Base-by-base conservation (phyloP, 306 rosid species). In the Parietaria judaica region DNA sequence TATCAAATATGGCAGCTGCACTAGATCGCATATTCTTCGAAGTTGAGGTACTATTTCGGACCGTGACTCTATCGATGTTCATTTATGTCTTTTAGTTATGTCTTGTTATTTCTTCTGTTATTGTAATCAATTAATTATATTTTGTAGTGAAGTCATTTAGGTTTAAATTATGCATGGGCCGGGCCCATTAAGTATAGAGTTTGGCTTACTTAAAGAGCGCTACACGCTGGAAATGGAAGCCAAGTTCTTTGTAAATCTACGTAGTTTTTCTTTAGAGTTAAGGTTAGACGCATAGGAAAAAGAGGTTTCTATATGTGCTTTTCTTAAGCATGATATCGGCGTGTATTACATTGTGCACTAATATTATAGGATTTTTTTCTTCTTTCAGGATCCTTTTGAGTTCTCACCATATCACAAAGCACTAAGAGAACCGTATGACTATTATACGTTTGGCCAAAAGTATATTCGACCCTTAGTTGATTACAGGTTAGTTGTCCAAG, bases 351-450 rank as follows among this genome's bases (percentile, higher is more conserved):
- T 62, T 54, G 14, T 60, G 61, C 60, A 58, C 2, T 67, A 14
- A 9, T 14, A 46, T 70, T 72, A 45, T 49, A 44, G 34, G 64
- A 44, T 53, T 13, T n/a, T 60, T 59, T 51, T 53, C 17, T 67
- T 79, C 59, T 76, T 77, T 76, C 86, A 94, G 99, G 99, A 94
- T 43, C 95, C 99, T 54, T 94, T 82, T 83, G 84, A 74, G 76
- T 94, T 94, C 78, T 56, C 81, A 66, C 79, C 99, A 66, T 56
- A 78, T 73, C 99, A 94, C 87, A 86, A 83, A 73, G 99, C 97
- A 62, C 65, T 86, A 74, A 81, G 99, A 69, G 87, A 84, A 74
- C 99, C 99, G 69, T 94, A 84, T 81, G 99, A 94, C 83, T 94
- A 94, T 83, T 94, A 84, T 72, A 70, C 48, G 70, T 86, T 94